Evolutionary conservation across 352 stramenopile species (phyloP).

Genomic region (Phytophthora brassicae): DNA sequence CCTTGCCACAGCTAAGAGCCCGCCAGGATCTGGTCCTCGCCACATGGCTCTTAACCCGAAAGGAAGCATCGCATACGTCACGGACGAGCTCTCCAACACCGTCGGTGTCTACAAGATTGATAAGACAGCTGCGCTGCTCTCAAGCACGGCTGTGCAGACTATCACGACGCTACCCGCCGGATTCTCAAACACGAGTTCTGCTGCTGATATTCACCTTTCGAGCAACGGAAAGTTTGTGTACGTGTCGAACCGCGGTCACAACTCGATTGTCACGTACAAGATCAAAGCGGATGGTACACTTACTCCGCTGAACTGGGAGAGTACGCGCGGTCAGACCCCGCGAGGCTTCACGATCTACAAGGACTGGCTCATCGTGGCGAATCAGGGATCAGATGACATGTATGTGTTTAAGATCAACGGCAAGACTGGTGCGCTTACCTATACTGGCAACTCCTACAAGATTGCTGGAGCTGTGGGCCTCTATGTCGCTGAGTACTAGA

Average conservation of each 20-base stretch:
- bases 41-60: constrained; percentile 60
- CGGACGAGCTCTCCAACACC: constrained; percentile 58
- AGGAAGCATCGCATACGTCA: constrained; percentile 48
- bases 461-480: constrained; percentile 41
- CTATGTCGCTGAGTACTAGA: constrained; percentile 30
- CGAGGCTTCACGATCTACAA: constrained; percentile 46
- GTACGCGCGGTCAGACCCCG: constrained; percentile 42
- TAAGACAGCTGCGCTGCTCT: constrained; percentile 21
- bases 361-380: constrained; percentile 54
- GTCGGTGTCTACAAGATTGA: constrained; percentile 56
- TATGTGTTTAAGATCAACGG: constrained; percentile 50
- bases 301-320: constrained; percentile 35
- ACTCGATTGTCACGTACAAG: constrained; percentile 58
- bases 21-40: constrained; percentile 49
- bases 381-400: constrained; percentile 56
- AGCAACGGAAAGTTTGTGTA: constrained; percentile 55
- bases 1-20: constrained; percentile 20
- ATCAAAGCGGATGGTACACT: constrained; percentile 39
- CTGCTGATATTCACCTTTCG: constrained; percentile 54
- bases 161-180: constrained; percentile 51
- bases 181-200: constrained; percentile 30
- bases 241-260: constrained; percentile 62
- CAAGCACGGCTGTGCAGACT: constrained; percentile 34
- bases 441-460: constrained; percentile 39
- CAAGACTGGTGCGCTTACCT: constrained; percentile 37